phyloP scores from a whole-genome alignment of 2,329 filamentous ascomycete species.

The Monosporascus sp. region DNA sequence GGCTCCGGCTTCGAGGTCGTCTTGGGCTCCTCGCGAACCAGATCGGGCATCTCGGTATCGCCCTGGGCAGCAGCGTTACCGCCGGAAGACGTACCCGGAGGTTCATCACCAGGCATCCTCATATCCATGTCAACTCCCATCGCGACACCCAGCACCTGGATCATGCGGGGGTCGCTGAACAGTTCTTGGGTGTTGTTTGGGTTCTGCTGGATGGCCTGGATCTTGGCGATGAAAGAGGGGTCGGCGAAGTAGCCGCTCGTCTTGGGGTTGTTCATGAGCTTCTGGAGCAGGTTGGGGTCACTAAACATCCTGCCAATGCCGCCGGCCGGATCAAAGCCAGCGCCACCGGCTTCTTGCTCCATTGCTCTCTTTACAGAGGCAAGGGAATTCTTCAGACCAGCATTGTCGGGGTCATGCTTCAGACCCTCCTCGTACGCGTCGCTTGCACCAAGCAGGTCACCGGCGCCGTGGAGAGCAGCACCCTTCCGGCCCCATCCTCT shows the following conservation, averaged over 20 bases:
- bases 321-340: conserved; percentile 57
- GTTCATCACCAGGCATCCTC: conserved; percentile 30
- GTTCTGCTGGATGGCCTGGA: conserved; percentile 76
- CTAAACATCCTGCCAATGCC: conserved; percentile 91
- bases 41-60: conserved; percentile 75
- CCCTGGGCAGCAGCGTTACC: conserved; percentile 51
- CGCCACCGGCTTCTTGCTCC: conserved; percentile 60
- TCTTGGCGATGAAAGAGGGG: conserved; percentile 81
- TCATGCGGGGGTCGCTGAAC: conserved; percentile 84
- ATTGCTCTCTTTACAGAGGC: conserved; percentile 84
- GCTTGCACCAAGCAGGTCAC: conserved; percentile 76
- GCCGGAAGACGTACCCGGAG: conserved; percentile 22
- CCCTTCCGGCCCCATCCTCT: conserved; percentile 96
- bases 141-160: conserved; percentile 89
- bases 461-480: conserved; percentile 79
- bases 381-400: conserved; percentile 84
- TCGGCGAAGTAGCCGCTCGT: conserved; percentile 78
- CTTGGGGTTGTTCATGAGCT: conserved; percentile 92
- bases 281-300: conserved; percentile 83
- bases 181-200: conserved; percentile 72
- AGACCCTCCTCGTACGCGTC: conserved; percentile 94
- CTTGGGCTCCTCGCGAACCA: conserved; percentile 32
- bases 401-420: conserved; percentile 86
- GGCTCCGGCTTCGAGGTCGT: conserved; percentile 52
- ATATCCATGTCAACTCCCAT: conserved; percentile 91